Evolutionary conservation across 2,329 filamentous ascomycete genomes (phyloP), one percentile per base, ranked within the genome.

Genomic region (Hymenoscyphus occultus): DNA sequence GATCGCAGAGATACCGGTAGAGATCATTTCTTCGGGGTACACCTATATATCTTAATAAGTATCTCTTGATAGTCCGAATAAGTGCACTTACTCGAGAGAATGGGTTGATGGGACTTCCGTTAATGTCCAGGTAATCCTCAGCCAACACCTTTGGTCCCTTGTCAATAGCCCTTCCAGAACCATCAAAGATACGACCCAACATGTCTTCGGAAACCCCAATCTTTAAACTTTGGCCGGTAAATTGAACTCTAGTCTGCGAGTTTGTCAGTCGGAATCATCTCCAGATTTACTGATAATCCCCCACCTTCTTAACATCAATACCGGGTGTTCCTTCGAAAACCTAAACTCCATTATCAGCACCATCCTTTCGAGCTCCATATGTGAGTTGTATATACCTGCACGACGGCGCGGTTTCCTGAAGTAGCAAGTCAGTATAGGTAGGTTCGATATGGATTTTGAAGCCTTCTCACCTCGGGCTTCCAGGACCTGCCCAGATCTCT

Each of bases 11-110:
- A 99, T 99, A 88, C 95, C 95, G 59, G 95, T 99, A 42, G 94
- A 95, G 75, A 99, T 98, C 94, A 99, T 99, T 82, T 99, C 96
- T 83, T 99, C 95, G 75, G 95, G 95, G 78, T 99, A 99, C 72
- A 97, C 92, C 92, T 96, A 70, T 31, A 48, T 13, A 42, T 13
- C 66, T 60, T 64, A 56, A 31, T 65, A 35, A 14, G 14, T 10
- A 59, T 13, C 10, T 28, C 31, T 16, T 39, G 5, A 7, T 3
- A 28, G 19, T 57, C n/a, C 13, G 10, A 14, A 13, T 61, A 61
- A 28, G 1, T n/a, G 35, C 42, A 76, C 86, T 74, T 85, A 96
- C 94, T 83, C 95, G 88, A 67, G 93, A 94, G 83, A 95, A 98
- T 68, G 95, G 95, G 83, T 99, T 99, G 82, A 99, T 99, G 66